These are phyloP conservation scores for Acanthamoeba triangularis DNA, from an alignment of 208 protist genomes.

Conservation along the genomic window DNA sequence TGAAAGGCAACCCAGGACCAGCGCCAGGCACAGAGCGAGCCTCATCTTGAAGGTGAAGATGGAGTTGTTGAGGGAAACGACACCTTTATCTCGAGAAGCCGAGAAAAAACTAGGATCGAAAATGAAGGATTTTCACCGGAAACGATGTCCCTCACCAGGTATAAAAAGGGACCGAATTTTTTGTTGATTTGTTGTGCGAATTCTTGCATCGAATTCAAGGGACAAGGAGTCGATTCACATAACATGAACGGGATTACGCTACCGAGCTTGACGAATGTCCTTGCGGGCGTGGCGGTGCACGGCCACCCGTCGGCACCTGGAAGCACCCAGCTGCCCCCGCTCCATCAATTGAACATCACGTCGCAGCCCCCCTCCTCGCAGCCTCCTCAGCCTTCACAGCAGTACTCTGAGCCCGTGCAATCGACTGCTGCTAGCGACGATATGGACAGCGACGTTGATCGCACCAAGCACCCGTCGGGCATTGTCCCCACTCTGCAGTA, in stretches of 20 bases:
- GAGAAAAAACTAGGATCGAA: too few relatives aligned
- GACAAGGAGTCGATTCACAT: background rate
- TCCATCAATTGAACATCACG: background rate
- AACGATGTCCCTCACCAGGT: too few relatives aligned
- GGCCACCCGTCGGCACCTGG: background rate
- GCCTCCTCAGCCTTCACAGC: background rate
- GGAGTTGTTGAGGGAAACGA: too few relatives aligned
- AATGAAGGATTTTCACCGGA: too few relatives aligned
- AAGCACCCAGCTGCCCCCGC: background rate
- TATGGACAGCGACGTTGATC: conserved; percentile 2
- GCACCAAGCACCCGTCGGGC: conserved; percentile 27
- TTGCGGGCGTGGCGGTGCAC: background rate
- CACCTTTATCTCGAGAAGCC: too few relatives aligned
- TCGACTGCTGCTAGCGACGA: background rate
- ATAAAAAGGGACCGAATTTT: too few relatives aligned
- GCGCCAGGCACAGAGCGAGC: background rate
- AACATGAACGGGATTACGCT: background rate
- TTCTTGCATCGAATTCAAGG: background rate
- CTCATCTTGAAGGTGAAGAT: background rate
- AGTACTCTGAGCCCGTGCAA: background rate
- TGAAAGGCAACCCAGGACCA: background rate
- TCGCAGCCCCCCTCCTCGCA: background rate
- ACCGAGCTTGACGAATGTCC: conserved; percentile 1
- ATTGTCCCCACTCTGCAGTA: conserved; percentile 47
- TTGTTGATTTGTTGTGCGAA: too few relatives aligned